Percentiles rank a stretch among this genome's conserved stretches.
phyloP scores from a whole-genome alignment of 176 grass and related monocot genomes.

The Chrysopogon serrulatus region DNA sequence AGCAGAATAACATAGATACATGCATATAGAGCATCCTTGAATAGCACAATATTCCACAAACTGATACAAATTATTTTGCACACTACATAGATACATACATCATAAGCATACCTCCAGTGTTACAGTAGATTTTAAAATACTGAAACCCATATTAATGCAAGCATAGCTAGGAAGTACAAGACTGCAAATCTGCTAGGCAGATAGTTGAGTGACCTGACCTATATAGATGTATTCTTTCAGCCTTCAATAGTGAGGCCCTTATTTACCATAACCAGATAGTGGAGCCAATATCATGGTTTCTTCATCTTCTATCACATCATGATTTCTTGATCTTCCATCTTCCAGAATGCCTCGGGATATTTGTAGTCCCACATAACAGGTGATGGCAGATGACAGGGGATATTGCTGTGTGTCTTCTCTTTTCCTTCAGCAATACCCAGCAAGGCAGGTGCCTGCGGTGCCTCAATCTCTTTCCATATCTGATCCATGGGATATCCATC shows the following conservation, averaged over 20 bases:
- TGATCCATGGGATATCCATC: conserved; percentile 73
- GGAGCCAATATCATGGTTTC: conserved; percentile 41
- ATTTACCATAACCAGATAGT: conserved; percentile 26
- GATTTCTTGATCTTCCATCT: conserved; percentile 45
- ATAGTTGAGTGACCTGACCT: conserved; percentile 25
- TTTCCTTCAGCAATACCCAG: conserved; percentile 18
- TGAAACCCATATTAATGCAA: conserved; percentile 27
- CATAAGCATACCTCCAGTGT: conserved; percentile 6
- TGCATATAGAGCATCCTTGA: not conserved
- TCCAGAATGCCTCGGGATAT: conserved; percentile 45
- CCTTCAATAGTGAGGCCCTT: conserved; percentile 28
- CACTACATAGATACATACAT: conserved; percentile 27
- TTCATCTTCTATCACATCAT: conserved; percentile 47
- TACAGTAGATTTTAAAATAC: conserved; percentile 18
- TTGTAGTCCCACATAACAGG: conserved; percentile 27
- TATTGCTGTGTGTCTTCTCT: conserved; percentile 8
- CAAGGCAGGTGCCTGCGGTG: conserved; percentile 14
- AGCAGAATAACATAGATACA: not conserved
- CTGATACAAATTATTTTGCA: conserved; percentile 28
- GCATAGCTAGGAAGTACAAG: conserved; percentile 3
- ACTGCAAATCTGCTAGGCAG: conserved; percentile 8
- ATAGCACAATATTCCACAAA: conserved; percentile 6
- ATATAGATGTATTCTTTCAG: conserved; percentile 21
- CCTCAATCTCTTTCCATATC: conserved; percentile 77
- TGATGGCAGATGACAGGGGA: conserved; percentile 25